Conservation (phyloP, 1,284 basidiomycete genomes). For the Jaminaea rosea region DNA sequence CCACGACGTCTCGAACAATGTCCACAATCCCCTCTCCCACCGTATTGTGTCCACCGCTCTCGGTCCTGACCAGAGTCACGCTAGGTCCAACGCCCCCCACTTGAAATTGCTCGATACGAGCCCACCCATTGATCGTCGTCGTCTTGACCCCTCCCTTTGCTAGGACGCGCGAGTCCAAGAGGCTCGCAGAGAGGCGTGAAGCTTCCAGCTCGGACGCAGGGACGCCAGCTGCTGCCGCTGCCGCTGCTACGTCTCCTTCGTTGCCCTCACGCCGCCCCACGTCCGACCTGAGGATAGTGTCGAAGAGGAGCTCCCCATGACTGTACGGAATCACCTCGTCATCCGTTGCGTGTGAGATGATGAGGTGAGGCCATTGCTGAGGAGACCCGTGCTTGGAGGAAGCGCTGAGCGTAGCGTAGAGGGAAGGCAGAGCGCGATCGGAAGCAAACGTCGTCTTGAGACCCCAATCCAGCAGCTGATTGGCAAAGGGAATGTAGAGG, state of each 20-base stretch:
- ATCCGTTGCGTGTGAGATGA: slow-evolving; percentile 70
- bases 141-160: background rate
- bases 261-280: background rate
- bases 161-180: background rate
- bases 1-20: background rate
- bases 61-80: background rate
- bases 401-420: background rate
- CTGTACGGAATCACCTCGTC: slow-evolving; percentile 70
- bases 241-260: background rate
- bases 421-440: background rate
- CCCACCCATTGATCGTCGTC: background rate
- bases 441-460: background rate
- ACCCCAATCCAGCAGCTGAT: background rate
- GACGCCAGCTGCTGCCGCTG: too few relatives aligned
- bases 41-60: background rate
- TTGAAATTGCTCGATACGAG: background rate
- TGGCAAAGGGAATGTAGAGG: slow-evolving; percentile 2
- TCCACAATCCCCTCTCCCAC: slow-evolving; percentile 1
- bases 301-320: slow-evolving; percentile 53
- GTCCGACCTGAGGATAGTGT: background rate
- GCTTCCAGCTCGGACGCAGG: background rate
- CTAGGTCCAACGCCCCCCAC: background rate
- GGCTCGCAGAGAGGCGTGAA: background rate
- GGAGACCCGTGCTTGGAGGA: background rate
- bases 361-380: slow-evolving; percentile 53